Percentiles rank a stretch among this genome's conserved stretches.
phyloP scores from a whole-genome alignment of 768 basidiomycete genomes.

The Coprinellus micaceus region DNA sequence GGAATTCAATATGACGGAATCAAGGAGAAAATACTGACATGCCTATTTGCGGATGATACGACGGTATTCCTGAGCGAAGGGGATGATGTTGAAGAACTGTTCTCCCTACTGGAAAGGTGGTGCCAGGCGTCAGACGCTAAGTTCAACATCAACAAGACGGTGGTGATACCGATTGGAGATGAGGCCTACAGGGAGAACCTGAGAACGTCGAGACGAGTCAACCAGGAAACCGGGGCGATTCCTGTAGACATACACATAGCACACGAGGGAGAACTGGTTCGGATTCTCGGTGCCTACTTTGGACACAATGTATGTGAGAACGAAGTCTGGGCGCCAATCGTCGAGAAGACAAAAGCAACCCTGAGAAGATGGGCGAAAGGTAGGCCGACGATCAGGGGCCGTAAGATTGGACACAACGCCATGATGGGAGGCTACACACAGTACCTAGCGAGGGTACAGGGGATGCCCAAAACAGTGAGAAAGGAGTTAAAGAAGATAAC shows the following conservation, averaged over 20 bases:
- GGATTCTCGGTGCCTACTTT: slow-evolving; percentile 31
- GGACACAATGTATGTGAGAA: slow-evolving; percentile 24
- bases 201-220: background rate
- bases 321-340: slow-evolving; percentile 20
- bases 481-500: background rate
- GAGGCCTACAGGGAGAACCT: slow-evolving; percentile 13
- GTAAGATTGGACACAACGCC: background rate
- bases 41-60: slow-evolving; percentile 42
- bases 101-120: slow-evolving; percentile 32
- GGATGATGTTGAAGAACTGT: slow-evolving; percentile 24
- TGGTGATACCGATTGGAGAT: slow-evolving; percentile 33
- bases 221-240: slow-evolving; percentile 6
- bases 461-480: background rate
- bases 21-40: background rate
- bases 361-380: no score
- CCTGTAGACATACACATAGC: slow-evolving; percentile 25
- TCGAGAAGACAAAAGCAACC: slow-evolving; percentile 21
- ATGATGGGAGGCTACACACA: background rate
- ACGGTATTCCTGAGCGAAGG: slow-evolving; percentile 28
- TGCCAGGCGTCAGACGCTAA: slow-evolving; percentile 36
- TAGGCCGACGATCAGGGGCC: background rate
- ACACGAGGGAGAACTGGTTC: slow-evolving; percentile 23
- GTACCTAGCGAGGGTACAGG: background rate
- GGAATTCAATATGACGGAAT: slow-evolving; percentile 14
- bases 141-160: slow-evolving; percentile 41